Evolutionary conservation across 306 rosid species (phyloP).

Genomic region (Fagus sylvatica): DNA sequence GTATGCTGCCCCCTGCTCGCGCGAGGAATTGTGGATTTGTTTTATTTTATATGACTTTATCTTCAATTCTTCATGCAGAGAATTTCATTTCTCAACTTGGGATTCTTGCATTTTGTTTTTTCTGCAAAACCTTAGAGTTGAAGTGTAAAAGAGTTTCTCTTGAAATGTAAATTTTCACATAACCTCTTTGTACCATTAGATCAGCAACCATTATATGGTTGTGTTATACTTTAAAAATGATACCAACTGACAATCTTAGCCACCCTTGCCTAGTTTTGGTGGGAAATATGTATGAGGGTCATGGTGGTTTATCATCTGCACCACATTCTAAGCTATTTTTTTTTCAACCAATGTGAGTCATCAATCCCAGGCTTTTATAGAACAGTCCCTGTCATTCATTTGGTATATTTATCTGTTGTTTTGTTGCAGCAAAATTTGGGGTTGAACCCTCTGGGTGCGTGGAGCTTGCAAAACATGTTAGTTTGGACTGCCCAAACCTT

Average conservation of each 20-base stretch:
- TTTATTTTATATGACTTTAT: background rate
- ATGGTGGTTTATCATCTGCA: slow-evolving; percentile 16
- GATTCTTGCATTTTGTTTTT: background rate
- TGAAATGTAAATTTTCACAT: no score
- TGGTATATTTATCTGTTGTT: slow-evolving; percentile 7
- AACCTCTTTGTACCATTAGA: background rate
- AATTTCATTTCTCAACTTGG: background rate
- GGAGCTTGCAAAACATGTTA: slow-evolving; percentile 80
- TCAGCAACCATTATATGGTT: background rate
- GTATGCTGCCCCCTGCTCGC: no score
- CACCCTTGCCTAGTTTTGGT: background rate
- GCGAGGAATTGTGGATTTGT: background rate
- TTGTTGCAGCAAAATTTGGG: slow-evolving; percentile 77
- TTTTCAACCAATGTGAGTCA: background rate
- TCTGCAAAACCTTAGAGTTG: background rate
- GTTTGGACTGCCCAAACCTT: slow-evolving; percentile 64
- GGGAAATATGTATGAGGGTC: background rate
- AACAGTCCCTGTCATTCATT: slow-evolving; percentile 15
- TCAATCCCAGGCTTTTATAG: slow-evolving; percentile 4
- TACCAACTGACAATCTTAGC: background rate
- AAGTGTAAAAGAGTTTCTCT: background rate
- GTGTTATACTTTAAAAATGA: background rate
- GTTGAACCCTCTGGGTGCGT: slow-evolving; percentile 76
- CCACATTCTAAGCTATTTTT: slow-evolving; percentile 2
- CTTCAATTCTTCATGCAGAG: background rate